Evolutionary conservation across 2,329 filamentous ascomycete species (phyloP), one percentile per base, ranked within the genome.

Genomic region (Cadophora malorum): DNA sequence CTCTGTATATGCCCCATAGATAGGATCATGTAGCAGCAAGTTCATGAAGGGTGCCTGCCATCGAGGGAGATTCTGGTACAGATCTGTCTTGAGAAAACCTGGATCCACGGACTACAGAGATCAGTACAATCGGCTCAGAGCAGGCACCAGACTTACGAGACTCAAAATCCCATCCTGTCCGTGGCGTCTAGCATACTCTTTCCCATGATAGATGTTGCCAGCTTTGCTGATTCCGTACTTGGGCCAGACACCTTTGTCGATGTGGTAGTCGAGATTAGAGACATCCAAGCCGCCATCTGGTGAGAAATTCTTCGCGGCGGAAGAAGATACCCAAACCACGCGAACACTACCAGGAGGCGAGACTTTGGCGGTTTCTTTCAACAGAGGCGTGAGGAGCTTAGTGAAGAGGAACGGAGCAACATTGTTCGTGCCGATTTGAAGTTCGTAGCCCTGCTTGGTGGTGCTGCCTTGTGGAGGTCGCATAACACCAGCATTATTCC

Each of bases 401-500:
- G 77, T 77, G 64, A 80, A 77, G 3, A 80, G 69, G 61, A 77
- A 80, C 23, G 77, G 75, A 1, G 73, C 79, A 1, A 80, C 50
- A 28, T 73, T 72, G 56, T 81, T 81, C 1, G 74, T 76, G 45
- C 77, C 78, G 7, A 79, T 70, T 33, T 79, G 76, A 3, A 78
- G 67, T 60, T 81, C 79, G 65, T 78, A 74, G 38, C 78, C 77
- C 72, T 78, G 63, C 59, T 60, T 67, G 7, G 71, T 71, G 23
- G 70, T 60, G 16, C 47, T 58, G 9, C 67, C 65, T 47, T 72
- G 33, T 23, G 67, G 66, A 0, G 78, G 77, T 9, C 68, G 69
- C 78, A 80, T 80, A 12, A 81, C 77, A 23, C 76, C 78, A 31
- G 79, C 79, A 65, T 79, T 79, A 66, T 79, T 78, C 69, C 76